Percentiles rank a stretch among this genome's conserved stretches.
Conservation (phyloP, 768 basidiomycete species). For the Hortiboletus flavorubellus region DNA sequence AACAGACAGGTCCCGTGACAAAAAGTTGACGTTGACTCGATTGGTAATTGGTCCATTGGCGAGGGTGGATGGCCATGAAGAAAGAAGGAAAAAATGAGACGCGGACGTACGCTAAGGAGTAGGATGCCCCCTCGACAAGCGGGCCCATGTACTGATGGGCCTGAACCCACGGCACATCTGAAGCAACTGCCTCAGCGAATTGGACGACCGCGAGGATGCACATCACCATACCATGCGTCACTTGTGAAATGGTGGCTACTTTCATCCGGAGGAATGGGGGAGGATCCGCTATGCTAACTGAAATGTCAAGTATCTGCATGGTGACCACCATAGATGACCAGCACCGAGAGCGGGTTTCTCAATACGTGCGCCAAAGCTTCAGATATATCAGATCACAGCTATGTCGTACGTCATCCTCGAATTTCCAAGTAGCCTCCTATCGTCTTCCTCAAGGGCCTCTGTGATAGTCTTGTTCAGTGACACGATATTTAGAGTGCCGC, state of each 20-base stretch:
- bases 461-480: slow-evolving; percentile 34
- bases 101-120: neutral
- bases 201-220: neutral
- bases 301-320: neutral
- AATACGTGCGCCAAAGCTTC: too few relatives aligned
- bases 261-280: too few relatives aligned
- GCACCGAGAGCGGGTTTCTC: too few relatives aligned
- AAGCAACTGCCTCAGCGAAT: neutral
- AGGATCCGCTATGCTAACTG: neutral
- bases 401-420: too few relatives aligned
- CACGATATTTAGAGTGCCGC: slow-evolving; percentile 30
- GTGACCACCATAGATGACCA: neutral
- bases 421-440: slow-evolving; percentile 18
- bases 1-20: neutral
- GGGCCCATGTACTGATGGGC: neutral
- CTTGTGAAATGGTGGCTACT: neutral
- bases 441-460: slow-evolving; percentile 63
- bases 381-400: too few relatives aligned
- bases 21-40: neutral
- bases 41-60: neutral
- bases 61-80: neutral
- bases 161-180: neutral
- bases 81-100: neutral
- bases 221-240: neutral
- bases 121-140: neutral